Evolutionary conservation across 345 rosid species (phyloP).

Genomic region (Boechera retrofracta): DNA sequence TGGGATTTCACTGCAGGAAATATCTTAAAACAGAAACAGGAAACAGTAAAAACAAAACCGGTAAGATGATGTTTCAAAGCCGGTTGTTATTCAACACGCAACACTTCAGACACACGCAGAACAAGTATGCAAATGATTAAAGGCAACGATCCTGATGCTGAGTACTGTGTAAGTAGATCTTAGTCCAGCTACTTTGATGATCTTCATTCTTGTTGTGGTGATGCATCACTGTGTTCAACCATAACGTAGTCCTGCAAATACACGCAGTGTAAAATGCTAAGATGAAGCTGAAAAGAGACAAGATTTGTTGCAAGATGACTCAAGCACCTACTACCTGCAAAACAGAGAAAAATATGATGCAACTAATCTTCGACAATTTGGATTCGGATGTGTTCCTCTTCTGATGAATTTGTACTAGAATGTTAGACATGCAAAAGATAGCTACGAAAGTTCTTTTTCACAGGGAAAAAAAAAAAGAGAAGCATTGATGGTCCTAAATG

Average conservation of each 20-base stretch:
- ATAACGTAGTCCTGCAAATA: slow-evolving; percentile 34
- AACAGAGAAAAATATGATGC: slow-evolving; percentile 25
- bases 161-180: slow-evolving; percentile 16
- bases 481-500: slow-evolving; percentile 6
- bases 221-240: background rate
- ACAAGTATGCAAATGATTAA: background rate
- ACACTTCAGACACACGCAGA: slow-evolving; percentile 12
- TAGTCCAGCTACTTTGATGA: slow-evolving; percentile 25
- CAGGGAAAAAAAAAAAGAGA: background rate
- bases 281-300: slow-evolving; percentile 32
- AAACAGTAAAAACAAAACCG: background rate
- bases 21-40: slow-evolving; percentile 24
- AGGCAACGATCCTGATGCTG: background rate
- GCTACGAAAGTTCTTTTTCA: background rate
- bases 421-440: slow-evolving; percentile 4
- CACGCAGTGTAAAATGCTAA: slow-evolving; percentile 28
- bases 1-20: slow-evolving; percentile 15
- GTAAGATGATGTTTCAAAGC: slow-evolving; percentile 17
- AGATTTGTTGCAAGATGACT: slow-evolving; percentile 29
- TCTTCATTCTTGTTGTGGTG: background rate
- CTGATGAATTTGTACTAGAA: slow-evolving; percentile 13
- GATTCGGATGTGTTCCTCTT: background rate
- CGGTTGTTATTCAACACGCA: slow-evolving; percentile 27
- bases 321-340: slow-evolving; percentile 17
- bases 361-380: slow-evolving; percentile 13